Conservation (phyloP, 257 asterid species). For the Henckelia pumila region DNA sequence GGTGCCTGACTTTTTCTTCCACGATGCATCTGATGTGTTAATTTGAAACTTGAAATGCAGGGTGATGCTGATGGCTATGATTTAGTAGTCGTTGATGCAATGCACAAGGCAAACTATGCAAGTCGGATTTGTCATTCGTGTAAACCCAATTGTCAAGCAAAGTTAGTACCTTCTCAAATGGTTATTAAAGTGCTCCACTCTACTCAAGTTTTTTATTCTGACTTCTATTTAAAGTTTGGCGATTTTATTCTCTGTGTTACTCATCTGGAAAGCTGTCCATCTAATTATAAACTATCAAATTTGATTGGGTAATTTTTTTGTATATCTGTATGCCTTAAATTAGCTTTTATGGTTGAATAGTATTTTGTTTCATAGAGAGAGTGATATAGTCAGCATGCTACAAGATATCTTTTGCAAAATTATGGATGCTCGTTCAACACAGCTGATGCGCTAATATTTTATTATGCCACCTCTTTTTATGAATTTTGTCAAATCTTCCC, state of each 20-base stretch:
- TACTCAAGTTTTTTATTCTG: neutral
- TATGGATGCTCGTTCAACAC: neutral
- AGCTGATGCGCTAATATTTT: neutral
- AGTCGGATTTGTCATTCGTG: constrained; percentile 99
- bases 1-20: constrained; percentile 6
- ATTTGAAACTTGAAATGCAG: constrained; percentile 44
- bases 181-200: neutral
- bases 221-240: neutral
- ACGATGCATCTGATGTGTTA: constrained; percentile 16
- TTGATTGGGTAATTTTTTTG: neutral
- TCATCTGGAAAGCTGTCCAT: neutral
- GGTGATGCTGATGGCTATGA: constrained; percentile 99
- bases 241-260: neutral
- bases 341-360: too few relatives aligned
- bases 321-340: neutral
- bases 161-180: constrained; percentile 46
- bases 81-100: constrained; percentile 96
- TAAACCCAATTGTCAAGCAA: constrained; percentile 97
- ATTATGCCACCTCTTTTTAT: neutral
- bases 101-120: constrained; percentile 99
- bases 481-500: neutral
- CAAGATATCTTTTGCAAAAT: neutral
- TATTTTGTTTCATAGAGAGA: neutral
- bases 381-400: neutral
- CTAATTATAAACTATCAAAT: constrained; percentile 3